These are phyloP conservation scores for Thraustotheca clavata DNA, from an alignment of 352 stramenopile genomes.

Conservation along the genomic window DNA sequence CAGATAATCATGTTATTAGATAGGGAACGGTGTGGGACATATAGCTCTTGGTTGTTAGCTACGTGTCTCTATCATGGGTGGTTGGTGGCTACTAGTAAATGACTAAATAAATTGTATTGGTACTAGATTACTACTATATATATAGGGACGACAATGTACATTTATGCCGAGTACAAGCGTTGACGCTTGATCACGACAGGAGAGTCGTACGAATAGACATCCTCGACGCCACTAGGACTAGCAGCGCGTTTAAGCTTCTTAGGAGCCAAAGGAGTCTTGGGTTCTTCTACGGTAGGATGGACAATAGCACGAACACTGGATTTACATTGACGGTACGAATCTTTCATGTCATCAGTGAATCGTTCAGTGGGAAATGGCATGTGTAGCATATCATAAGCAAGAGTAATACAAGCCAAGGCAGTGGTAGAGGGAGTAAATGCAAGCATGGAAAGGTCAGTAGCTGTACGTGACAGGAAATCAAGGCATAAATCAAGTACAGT, in stretches of 20 bases:
- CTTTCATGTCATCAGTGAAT: neutral
- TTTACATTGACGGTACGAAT: neutral
- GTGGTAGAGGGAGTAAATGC: neutral
- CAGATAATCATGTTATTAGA: neutral
- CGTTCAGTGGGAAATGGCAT: neutral
- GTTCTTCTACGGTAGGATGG: neutral
- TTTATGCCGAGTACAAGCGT: slow-evolving; percentile 6
- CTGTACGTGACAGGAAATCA: neutral
- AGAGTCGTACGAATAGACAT: slow-evolving; percentile 1
- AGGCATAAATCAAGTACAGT: neutral
- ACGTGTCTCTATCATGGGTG: too few relatives aligned
- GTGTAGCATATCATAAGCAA: slow-evolving; percentile 1
- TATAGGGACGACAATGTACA: neutral
- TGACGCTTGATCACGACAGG: slow-evolving; percentile 1
- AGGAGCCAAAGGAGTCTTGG: neutral
- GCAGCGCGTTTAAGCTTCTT: slow-evolving; percentile 7
- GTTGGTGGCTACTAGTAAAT: neutral
- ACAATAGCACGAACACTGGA: neutral
- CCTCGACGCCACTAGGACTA: slow-evolving; percentile 13
- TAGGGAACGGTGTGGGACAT: too few relatives aligned
- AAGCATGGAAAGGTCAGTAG: neutral
- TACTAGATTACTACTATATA: neutral
- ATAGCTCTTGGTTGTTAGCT: neutral
- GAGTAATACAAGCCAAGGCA: neutral
- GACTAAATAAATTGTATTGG: neutral